A percentile compares a stretch with the other conserved stretches of the same genome.
Conservation (phyloP, 345 rosid genomes). For the Arabidopsis thaliana region DNA sequence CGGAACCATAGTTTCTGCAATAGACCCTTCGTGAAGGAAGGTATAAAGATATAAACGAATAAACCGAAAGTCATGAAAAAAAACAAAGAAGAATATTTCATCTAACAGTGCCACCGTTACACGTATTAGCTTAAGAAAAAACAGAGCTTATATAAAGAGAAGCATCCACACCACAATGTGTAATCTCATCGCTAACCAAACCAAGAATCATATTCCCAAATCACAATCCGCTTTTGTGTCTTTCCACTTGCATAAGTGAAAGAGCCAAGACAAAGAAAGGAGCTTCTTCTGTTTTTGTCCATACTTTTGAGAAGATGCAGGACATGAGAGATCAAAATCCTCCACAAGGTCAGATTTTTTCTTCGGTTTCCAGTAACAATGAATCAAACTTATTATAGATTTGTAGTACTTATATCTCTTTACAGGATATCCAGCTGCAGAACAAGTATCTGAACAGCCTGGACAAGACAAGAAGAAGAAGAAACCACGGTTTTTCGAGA, state of each 20-base stretch:
- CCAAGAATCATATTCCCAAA: conserved; percentile 41
- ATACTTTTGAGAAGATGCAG: conserved; percentile 29
- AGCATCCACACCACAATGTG: not conserved
- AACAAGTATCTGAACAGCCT: conserved; percentile 23
- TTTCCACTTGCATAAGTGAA: conserved; percentile 18
- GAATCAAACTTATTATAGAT: not conserved
- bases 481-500: conserved; percentile 18
- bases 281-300: not conserved
- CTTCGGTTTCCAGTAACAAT: not conserved
- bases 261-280: conserved; percentile 19
- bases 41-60: conserved; percentile 31
- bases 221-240: conserved; percentile 22
- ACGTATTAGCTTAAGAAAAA: not conserved
- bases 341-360: conserved; percentile 37
- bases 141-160: conserved; percentile 37
- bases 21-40: conserved; percentile 27
- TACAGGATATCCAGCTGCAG: conserved; percentile 40
- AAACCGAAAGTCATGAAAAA: conserved; percentile 25
- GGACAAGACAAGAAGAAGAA: conserved; percentile 33
- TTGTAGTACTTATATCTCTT: conserved; percentile 27
- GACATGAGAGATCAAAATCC: conserved; percentile 37
- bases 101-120: not conserved
- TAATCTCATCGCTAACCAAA: conserved; percentile 19
- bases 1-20: not conserved
- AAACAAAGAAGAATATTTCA: conserved; percentile 3